Percentiles rank a stretch among this genome's conserved stretches.
These are phyloP conservation scores for Ceratocystis papillata DNA, from an alignment of 2,329 filamentous ascomycete species.

Conservation along the genomic window DNA sequence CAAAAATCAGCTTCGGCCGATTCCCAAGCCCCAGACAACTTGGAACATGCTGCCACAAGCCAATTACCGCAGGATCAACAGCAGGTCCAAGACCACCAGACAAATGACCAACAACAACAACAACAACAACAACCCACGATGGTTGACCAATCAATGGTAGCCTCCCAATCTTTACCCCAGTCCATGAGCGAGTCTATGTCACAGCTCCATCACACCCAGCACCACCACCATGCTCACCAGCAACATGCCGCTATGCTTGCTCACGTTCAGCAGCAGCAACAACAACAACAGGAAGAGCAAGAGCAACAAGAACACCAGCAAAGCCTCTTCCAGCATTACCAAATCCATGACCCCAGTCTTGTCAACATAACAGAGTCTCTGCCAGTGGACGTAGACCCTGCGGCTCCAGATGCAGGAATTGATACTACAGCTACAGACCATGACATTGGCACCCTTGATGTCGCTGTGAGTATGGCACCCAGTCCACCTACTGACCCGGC, in stretches of 20 bases:
- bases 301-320: not conserved
- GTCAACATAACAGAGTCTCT: constrained; percentile 3
- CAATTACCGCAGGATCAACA: not conserved
- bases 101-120: not conserved
- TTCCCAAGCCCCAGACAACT: constrained; percentile 13
- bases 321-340: not conserved
- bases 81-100: not conserved
- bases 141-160: constrained; percentile 14
- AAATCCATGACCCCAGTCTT: constrained; percentile 12
- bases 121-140: constrained; percentile 22
- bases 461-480: not conserved
- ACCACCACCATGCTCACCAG: constrained; percentile 16
- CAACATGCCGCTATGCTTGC: constrained; percentile 12
- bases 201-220: constrained; percentile 9
- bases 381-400: constrained; percentile 1
- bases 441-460: not conserved
- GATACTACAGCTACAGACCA: not conserved
- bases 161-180: not conserved
- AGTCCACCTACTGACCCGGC: constrained; percentile 16
- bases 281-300: constrained; percentile 3
- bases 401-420: not conserved
- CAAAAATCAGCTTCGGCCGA: constrained; percentile 36
- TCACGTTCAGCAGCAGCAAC: constrained; percentile 14
- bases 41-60: constrained; percentile 10
- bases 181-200: not conserved